Evolutionary conservation across 495 filamentous ascomycete genomes (phyloP).

Genomic region (Neurospora discreta): DNA sequence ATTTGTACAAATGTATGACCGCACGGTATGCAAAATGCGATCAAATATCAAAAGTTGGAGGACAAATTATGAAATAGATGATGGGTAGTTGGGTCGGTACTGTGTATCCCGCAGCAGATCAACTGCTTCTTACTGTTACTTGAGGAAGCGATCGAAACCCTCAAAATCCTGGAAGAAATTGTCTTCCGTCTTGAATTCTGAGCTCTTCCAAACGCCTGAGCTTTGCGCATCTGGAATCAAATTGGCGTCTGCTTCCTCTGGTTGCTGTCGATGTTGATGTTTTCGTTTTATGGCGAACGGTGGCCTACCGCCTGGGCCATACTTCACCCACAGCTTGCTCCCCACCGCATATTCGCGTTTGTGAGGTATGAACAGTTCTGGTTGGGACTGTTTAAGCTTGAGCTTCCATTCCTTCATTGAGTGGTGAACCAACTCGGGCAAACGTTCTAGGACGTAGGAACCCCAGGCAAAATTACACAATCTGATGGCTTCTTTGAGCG

Average conservation of each 20-base stretch:
- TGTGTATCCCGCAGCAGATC: neutral
- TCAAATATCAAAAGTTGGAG: neutral
- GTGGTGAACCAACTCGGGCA: slow-evolving; percentile 5
- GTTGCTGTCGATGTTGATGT: neutral
- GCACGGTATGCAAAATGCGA: neutral
- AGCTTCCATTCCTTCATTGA: neutral
- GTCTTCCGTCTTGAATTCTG: neutral
- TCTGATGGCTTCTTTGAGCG: slow-evolving; percentile 15
- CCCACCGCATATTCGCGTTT: neutral
- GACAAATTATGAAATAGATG: neutral
- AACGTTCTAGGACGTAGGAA: slow-evolving; percentile 16
- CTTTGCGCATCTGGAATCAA: neutral
- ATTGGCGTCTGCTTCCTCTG: neutral
- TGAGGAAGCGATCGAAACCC: neutral
- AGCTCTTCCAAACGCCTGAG: neutral
- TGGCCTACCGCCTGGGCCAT: neutral
- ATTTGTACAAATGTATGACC: neutral
- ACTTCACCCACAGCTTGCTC: neutral
- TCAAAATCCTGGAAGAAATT: neutral
- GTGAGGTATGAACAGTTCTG: neutral
- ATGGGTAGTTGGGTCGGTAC: neutral
- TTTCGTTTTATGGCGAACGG: neutral
- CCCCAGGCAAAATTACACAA: slow-evolving; percentile 25
- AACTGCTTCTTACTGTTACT: neutral
- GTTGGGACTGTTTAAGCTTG: neutral